Percentiles rank a stretch among this genome's conserved stretches.
Conservation (phyloP, 257 asterid genomes). For the Jaltomata sinuosa region DNA sequence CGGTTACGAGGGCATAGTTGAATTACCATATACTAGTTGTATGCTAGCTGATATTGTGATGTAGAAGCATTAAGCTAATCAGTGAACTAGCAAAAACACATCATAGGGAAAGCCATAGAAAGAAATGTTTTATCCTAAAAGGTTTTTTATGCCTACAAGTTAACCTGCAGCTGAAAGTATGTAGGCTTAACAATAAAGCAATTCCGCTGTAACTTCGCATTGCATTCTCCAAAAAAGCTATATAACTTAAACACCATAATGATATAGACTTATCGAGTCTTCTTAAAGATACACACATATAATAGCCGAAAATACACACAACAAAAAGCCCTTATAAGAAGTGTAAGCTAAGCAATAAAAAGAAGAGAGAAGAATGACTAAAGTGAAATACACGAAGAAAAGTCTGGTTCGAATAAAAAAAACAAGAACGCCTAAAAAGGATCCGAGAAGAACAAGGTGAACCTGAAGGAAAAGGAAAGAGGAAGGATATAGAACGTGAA, state of each 20-base stretch:
- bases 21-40: background rate
- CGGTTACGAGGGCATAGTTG: background rate
- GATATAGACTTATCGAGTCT: background rate
- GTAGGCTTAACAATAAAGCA: background rate
- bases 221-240: background rate
- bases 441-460: no score
- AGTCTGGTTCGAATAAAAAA: no score
- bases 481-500: no score
- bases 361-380: background rate
- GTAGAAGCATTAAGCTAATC: background rate
- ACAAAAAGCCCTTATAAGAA: background rate
- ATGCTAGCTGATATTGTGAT: background rate
- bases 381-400: background rate
- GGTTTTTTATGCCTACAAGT: background rate
- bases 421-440: no score
- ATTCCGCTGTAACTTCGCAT: background rate
- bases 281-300: constrained; percentile 22
- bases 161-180: background rate
- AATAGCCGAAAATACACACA: background rate
- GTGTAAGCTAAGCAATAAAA: background rate
- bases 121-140: background rate
- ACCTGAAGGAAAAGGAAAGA: no score
- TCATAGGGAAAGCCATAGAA: background rate
- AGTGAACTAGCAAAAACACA: background rate
- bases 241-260: background rate